phyloP scores from a whole-genome alignment of 495 filamentous ascomycete genomes.

The Penicillium lividum region DNA sequence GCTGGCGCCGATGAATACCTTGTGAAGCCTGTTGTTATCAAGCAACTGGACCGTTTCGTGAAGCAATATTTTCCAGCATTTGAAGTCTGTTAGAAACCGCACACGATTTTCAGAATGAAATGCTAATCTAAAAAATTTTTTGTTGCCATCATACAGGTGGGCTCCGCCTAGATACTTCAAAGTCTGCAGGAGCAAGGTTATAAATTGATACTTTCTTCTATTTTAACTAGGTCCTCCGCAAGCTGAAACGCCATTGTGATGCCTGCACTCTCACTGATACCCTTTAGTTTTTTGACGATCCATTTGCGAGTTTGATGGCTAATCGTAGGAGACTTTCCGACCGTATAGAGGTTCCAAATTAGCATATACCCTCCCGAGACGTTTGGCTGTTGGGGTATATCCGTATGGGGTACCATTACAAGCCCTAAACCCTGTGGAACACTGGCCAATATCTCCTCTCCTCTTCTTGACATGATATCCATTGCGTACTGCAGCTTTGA shows the following conservation, averaged over 20 bases:
- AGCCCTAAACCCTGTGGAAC: slow-evolving; percentile 43
- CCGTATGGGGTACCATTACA: slow-evolving; percentile 12
- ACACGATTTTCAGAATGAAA: neutral
- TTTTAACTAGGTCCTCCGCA: slow-evolving; percentile 13
- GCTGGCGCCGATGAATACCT: slow-evolving; percentile 17
- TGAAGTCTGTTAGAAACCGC: neutral
- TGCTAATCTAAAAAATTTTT: neutral
- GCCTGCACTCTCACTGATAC: slow-evolving; percentile 25
- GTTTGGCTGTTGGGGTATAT: slow-evolving; percentile 11
- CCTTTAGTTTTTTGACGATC: slow-evolving; percentile 27
- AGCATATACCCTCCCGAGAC: slow-evolving; percentile 36
- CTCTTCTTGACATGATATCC: slow-evolving; percentile 32
- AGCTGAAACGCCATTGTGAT: slow-evolving; percentile 25
- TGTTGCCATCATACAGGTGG: too few relatives aligned
- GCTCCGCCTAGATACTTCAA: neutral
- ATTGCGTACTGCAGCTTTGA: slow-evolving; percentile 29
- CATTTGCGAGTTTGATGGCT: slow-evolving; percentile 28
- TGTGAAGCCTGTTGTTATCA: slow-evolving; percentile 20
- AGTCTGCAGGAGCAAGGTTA: neutral
- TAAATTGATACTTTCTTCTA: neutral
- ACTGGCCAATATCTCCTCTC: slow-evolving; percentile 46
- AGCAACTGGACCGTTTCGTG: slow-evolving; percentile 17
- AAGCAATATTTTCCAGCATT: slow-evolving; percentile 13
- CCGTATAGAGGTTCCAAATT: slow-evolving; percentile 38
- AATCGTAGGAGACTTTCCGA: slow-evolving; percentile 27